Conservation (phyloP, 2,329 filamentous ascomycete genomes). For the Atkinsonella texensis region DNA sequence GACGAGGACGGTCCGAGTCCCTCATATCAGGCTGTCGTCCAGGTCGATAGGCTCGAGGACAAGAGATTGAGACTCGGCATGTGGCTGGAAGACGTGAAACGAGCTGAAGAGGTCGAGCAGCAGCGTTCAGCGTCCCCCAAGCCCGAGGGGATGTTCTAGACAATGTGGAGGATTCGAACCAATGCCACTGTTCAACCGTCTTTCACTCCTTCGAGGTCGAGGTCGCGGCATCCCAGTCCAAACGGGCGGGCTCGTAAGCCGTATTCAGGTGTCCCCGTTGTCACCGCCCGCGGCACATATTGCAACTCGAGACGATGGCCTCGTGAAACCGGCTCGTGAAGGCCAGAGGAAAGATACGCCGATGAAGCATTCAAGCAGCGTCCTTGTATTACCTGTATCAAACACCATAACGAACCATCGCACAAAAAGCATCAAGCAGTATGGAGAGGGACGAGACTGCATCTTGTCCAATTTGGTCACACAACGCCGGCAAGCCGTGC, state of each 20-base stretch:
- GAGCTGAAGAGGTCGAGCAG: conserved; percentile 1
- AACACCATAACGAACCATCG: neutral
- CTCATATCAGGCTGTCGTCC: conserved; percentile 6
- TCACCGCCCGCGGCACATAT: no score
- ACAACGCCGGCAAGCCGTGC: neutral
- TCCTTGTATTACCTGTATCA: neutral
- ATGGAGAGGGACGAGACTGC: neutral
- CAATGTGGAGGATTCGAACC: neutral
- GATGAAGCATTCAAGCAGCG: no score
- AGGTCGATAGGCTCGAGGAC: conserved; percentile 12
- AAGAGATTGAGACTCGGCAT: conserved; percentile 20
- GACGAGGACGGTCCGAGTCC: conserved; percentile 9
- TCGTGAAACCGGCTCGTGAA: neutral
- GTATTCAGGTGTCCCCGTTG: no score
- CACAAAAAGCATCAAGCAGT: neutral
- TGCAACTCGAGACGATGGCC: no score
- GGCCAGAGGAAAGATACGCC: no score
- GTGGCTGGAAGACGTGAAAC: conserved; percentile 19
- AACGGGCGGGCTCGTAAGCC: no score
- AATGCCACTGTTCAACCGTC: neutral
- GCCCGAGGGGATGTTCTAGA: neutral
- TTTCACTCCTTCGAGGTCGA: neutral
- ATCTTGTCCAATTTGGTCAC: neutral
- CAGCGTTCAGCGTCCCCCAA: neutral
- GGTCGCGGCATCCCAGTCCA: neutral